Conservation (phyloP, 176 grass and related monocot genomes). For the Carex parvula region DNA sequence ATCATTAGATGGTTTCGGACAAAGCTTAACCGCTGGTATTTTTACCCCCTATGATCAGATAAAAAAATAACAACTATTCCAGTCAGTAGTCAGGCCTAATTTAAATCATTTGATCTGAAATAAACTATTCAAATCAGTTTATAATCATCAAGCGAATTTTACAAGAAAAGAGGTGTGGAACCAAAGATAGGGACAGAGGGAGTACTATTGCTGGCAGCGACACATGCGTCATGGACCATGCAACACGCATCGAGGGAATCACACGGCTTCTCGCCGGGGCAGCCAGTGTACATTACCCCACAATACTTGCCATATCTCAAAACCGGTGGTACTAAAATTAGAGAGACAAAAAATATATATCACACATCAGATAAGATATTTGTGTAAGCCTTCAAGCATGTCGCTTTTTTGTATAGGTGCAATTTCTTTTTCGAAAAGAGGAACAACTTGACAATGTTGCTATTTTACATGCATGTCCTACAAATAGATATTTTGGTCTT, state of each 20-base stretch:
- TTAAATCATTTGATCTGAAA: not conserved
- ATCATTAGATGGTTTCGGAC: too few species aligned
- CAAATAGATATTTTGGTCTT: not conserved
- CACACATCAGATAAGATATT: not conserved
- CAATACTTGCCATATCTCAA: conserved; percentile 92
- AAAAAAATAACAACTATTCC: too few species aligned
- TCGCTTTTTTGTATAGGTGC: not conserved
- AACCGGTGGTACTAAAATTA: conserved; percentile 53
- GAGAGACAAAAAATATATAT: not conserved
- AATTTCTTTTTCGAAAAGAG: conserved; percentile 10
- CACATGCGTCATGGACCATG: conserved; percentile 87
- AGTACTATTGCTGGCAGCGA: conserved; percentile 59
- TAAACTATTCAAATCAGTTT: not conserved
- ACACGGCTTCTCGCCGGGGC: conserved; percentile 88
- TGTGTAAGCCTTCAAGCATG: conserved; percentile 4
- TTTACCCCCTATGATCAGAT: too few species aligned
- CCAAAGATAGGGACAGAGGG: not conserved
- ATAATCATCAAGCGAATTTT: not conserved
- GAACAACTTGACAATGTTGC: too few species aligned
- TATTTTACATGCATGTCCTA: not conserved
- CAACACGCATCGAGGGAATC: conserved; percentile 88
- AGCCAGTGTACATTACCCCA: conserved; percentile 82
- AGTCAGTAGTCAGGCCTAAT: not conserved
- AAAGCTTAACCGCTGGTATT: too few species aligned
- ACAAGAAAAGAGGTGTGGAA: not conserved